Percentiles rank a stretch among this genome's conserved stretches.
Conservation (phyloP, 352 stramenopile species). For the Paralagenidium karlingii region DNA sequence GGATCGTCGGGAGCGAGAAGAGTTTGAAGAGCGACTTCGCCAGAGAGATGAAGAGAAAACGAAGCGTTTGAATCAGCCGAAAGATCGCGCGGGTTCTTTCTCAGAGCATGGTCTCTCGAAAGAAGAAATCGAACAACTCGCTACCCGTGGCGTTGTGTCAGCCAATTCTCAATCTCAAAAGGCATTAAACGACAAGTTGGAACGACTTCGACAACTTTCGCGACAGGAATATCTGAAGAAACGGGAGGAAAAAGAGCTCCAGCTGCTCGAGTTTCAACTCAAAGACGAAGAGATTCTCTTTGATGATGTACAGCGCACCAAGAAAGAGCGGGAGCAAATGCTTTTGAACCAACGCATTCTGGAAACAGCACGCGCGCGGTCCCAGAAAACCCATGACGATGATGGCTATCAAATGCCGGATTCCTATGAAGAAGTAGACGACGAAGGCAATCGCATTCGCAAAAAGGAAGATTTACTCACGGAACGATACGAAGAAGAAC, state of each 20-base stretch:
- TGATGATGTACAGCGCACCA: constrained; percentile 52
- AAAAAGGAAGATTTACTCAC: constrained; percentile 90
- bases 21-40: constrained; percentile 67
- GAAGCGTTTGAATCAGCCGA: constrained; percentile 17
- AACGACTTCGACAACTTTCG: constrained; percentile 83
- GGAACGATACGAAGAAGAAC: constrained; percentile 88
- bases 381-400: constrained; percentile 23
- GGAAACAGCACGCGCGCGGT: constrained; percentile 56
- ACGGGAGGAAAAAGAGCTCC: constrained; percentile 94
- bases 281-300: constrained; percentile 79
- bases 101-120: constrained; percentile 31
- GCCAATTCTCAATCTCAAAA: constrained; percentile 7
- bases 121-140: constrained; percentile 76
- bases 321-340: constrained; percentile 74
- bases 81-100: constrained; percentile 12
- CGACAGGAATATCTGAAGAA: constrained; percentile 96
- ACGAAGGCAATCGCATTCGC: constrained; percentile 78
- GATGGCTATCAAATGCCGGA: constrained; percentile 94
- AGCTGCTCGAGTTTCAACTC: constrained; percentile 82
- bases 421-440: constrained; percentile 89
- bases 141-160: constrained; percentile 51
- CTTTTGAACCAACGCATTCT: constrained; percentile 86
- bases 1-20: constrained; percentile 46
- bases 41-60: constrained; percentile 65
- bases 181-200: constrained; percentile 39